These are phyloP conservation scores for Curvularia sp. DNA, from an alignment of 2,329 filamentous ascomycete species.

Conservation along the genomic window DNA sequence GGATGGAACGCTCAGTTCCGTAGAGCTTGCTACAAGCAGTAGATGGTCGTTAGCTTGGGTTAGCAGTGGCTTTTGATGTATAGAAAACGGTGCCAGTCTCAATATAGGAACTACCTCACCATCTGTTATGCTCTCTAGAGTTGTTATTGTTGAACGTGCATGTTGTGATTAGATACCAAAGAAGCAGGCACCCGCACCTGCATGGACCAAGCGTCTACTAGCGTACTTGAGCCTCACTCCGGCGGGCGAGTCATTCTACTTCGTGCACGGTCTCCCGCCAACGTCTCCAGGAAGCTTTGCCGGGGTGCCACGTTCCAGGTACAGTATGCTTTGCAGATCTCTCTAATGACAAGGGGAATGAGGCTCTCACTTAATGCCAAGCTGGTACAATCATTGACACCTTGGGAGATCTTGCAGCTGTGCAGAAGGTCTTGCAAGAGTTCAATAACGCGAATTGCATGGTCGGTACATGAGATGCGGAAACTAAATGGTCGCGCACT, in stretches of 20 bases:
- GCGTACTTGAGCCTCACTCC: too few relatives aligned
- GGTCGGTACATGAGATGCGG: too few relatives aligned
- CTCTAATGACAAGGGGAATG: too few relatives aligned
- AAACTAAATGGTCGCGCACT: too few relatives aligned
- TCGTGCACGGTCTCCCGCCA: neutral
- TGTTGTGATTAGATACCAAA: neutral
- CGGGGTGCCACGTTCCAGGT: neutral
- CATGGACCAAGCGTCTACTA: too few relatives aligned
- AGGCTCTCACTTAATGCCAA: too few relatives aligned
- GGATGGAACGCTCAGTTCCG: conserved; percentile 11
- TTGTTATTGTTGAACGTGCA: neutral
- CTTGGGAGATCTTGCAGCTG: too few relatives aligned
- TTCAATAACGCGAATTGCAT: too few relatives aligned
- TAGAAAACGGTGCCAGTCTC: neutral
- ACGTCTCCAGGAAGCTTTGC: neutral
- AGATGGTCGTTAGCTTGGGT: neutral
- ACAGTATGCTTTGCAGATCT: neutral
- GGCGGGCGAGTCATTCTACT: neutral
- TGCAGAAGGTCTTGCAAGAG: too few relatives aligned
- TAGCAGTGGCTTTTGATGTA: too few relatives aligned
- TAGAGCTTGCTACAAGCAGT: conserved; percentile 9
- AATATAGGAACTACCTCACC: neutral
- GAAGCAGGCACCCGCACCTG: neutral
- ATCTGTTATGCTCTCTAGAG: neutral
- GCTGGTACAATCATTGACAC: too few relatives aligned